Percentiles rank a stretch among this genome's conserved stretches.
Conservation (phyloP, 2,329 filamentous ascomycete species). For the Elsinoe ampelina region DNA sequence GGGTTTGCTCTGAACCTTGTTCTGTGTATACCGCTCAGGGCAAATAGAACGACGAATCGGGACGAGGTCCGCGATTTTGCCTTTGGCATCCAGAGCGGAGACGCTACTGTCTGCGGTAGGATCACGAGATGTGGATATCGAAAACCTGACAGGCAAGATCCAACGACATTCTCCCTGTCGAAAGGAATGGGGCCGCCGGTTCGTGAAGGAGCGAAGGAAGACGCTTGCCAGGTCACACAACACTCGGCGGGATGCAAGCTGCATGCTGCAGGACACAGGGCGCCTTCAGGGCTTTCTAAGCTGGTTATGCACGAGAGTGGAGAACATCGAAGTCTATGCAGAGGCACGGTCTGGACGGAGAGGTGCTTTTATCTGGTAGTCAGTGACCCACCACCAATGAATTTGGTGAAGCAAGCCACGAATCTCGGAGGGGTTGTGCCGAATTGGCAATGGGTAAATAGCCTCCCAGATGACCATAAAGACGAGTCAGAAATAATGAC, state of each 20-base stretch:
- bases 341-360: conserved; percentile 7
- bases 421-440: conserved; percentile 9
- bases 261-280: conserved; percentile 9
- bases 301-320: conserved; percentile 9
- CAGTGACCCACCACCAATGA: background rate
- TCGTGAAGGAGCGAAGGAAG: conserved; percentile 5
- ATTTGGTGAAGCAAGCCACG: background rate
- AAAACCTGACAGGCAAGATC: background rate
- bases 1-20: background rate
- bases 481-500: conserved; percentile 3
- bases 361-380: conserved; percentile 6
- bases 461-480: background rate
- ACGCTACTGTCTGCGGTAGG: background rate
- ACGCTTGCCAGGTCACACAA: background rate
- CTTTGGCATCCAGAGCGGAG: background rate
- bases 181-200: background rate
- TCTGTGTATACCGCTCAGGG: background rate
- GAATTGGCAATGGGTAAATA: conserved; percentile 1
- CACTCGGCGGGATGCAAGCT: background rate
- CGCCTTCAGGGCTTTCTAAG: background rate
- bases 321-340: background rate
- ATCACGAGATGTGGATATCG: background rate
- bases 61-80: background rate
- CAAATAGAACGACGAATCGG: background rate
- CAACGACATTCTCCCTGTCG: background rate